Evolutionary conservation across 2,329 filamentous ascomycete genomes (phyloP), one percentile per base, ranked within the genome.

Genomic region (Paraconiothyrium brasiliense): DNA sequence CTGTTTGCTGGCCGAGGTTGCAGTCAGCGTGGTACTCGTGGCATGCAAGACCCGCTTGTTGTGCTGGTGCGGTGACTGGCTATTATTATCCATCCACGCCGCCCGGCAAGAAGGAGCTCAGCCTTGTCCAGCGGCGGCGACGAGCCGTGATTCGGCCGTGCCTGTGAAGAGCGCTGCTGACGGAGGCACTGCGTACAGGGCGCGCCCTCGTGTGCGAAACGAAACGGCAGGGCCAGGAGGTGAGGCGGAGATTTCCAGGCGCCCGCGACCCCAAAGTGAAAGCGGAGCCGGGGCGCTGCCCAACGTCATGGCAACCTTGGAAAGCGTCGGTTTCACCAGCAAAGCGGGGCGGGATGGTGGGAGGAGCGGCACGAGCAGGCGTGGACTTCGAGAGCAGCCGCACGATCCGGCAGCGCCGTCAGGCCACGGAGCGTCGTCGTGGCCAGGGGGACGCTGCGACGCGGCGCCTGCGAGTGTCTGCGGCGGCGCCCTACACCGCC

Each of bases 191-290:
- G 39, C 39, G 39, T 41, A 41, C 39, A 41, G 39, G 16, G 8
- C 7, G 39, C 39, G 39, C 13, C 16, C 39, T 41, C 16, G 39
- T n/a, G 39, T 41, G 39, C 39, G 3, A 41, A 16, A 41, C 27
- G 6, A 6, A 5, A 41, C 16, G 37, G 16, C 14, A 16, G 11
- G 37, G 14, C 16, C 39, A 41, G 39, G 39, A n/a, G 48, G 37
- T 1, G 52, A 27, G 44, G 30, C 59, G 60, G 60, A 59, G 56
- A 62, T 62, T 62, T 58, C 59, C 60, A 62, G 60, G 60, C 60
- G 49, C 22, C 49, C 37, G 16, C 34, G 6, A 6, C 39, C 16
- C 34, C 41, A 20, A 22, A 30, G 24, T 14, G 8, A 10, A 30
- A 39, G 55, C 2, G 46, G 55, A 35, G 48, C 35, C 35, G 52